These are phyloP conservation scores for Castanopsis chinensis DNA, from an alignment of 306 rosid genomes.

Conservation along the genomic window DNA sequence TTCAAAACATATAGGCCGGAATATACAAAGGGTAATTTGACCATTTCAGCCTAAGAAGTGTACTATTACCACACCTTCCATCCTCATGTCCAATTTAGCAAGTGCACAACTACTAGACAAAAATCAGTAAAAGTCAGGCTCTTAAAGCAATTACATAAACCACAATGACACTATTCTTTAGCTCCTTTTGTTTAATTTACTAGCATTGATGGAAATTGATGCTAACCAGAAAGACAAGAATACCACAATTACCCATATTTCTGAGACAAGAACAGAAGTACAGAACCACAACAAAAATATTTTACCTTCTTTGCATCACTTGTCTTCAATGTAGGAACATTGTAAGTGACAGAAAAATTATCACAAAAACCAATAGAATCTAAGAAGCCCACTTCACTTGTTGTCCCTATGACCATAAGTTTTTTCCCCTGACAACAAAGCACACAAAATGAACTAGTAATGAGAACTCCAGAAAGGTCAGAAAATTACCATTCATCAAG, in stretches of 20 bases:
- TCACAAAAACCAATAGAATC: constrained; percentile 76
- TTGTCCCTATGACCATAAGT: constrained; percentile 87
- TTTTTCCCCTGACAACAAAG: constrained; percentile 74
- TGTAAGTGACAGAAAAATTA: constrained; percentile 76
- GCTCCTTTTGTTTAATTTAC: not conserved
- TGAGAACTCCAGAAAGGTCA: constrained; percentile 3
- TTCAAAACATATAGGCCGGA: no score
- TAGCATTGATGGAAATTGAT: not conserved
- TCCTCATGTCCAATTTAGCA: no score
- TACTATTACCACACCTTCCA: no score
- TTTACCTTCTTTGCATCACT: constrained; percentile 81
- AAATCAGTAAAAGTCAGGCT: no score
- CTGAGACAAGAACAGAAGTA: constrained; percentile 6
- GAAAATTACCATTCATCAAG: constrained; percentile 8
- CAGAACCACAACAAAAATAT: constrained; percentile 15
- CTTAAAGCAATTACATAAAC: no score
- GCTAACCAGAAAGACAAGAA: not conserved
- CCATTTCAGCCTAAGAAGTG: no score
- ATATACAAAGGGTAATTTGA: no score
- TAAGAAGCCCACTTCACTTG: constrained; percentile 84
- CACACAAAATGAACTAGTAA: constrained; percentile 16
- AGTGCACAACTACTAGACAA: no score
- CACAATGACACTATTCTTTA: not conserved
- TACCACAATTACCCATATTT: constrained; percentile 9
- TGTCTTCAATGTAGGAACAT: constrained; percentile 66